A percentile compares a stretch with the other conserved stretches of the same genome.
Evolutionary conservation across 257 asterid genomes (phyloP).

Genomic region (Osmanthus fragrans): DNA sequence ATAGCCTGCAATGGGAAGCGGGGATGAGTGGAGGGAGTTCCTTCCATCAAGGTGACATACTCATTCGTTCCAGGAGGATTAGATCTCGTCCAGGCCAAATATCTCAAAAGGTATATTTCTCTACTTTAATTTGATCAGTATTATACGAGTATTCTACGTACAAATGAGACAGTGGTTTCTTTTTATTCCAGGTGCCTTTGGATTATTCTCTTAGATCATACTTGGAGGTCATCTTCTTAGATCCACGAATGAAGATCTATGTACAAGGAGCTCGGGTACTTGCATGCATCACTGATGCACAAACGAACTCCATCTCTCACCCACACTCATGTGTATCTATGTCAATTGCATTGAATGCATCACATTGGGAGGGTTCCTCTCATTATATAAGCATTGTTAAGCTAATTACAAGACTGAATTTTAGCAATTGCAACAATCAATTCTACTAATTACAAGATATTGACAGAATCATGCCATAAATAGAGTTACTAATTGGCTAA

Average conservation of each 20-base stretch:
- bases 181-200: slow-evolving; percentile 65
- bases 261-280: slow-evolving; percentile 73
- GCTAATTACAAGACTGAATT: too few species aligned
- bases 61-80: slow-evolving; percentile 56
- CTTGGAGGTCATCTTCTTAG: slow-evolving; percentile 77
- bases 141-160: not conserved
- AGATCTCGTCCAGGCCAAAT: slow-evolving; percentile 89
- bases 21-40: slow-evolving; percentile 73
- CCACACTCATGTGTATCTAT: not conserved
- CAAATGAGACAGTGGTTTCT: slow-evolving; percentile 13
- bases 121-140: slow-evolving; percentile 6
- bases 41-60: slow-evolving; percentile 69
- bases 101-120: slow-evolving; percentile 39
- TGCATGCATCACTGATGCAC: not conserved
- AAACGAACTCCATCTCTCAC: not conserved
- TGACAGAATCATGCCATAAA: too few species aligned
- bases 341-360: not conserved
- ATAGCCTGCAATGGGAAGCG: slow-evolving; percentile 58
- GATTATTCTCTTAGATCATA: slow-evolving; percentile 73
- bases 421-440: too few species aligned
- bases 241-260: slow-evolving; percentile 78
- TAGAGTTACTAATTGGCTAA: too few species aligned
- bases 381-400: too few species aligned
- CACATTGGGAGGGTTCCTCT: too few species aligned
- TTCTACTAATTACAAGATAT: too few species aligned